Percentiles rank a stretch among this genome's conserved stretches.
Evolutionary conservation across 2,329 filamentous ascomycete species (phyloP).

Genomic region (Cercospora zeae-maydis): DNA sequence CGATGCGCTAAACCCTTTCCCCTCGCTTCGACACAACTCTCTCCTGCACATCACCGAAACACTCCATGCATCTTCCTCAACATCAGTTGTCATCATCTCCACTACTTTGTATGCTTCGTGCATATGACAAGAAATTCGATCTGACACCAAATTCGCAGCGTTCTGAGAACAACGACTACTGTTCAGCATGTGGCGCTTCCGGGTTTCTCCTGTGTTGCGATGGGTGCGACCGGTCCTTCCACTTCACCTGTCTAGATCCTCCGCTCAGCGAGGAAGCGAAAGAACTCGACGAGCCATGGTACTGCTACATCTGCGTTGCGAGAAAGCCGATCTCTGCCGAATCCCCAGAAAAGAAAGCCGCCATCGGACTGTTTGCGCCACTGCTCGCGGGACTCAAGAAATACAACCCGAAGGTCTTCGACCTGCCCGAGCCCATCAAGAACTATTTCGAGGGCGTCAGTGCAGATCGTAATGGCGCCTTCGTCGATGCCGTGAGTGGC

Average conservation of each 20-base stretch:
- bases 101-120: slow-evolving; percentile 19
- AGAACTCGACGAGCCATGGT: slow-evolving; percentile 67
- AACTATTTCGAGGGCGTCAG: slow-evolving; percentile 76
- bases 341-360: slow-evolving; percentile 37
- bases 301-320: slow-evolving; percentile 68
- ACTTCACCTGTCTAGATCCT: slow-evolving; percentile 83
- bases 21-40: slow-evolving; percentile 40
- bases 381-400: slow-evolving; percentile 54
- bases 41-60: slow-evolving; percentile 22
- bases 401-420: slow-evolving; percentile 38
- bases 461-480: slow-evolving; percentile 73
- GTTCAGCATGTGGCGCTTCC: slow-evolving; percentile 76
- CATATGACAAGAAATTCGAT: slow-evolving; percentile 21
- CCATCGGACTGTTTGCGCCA: slow-evolving; percentile 56
- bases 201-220: slow-evolving; percentile 92
- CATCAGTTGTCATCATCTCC: slow-evolving; percentile 27
- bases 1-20: slow-evolving; percentile 33
- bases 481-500: slow-evolving; percentile 63
- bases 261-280: slow-evolving; percentile 55
- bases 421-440: slow-evolving; percentile 66
- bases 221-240: slow-evolving; percentile 83
- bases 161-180: slow-evolving; percentile 79
- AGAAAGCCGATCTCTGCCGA: slow-evolving; percentile 31
- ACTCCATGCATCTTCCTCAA: slow-evolving; percentile 33
- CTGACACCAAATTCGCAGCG: slow-evolving; percentile 42